Evolutionary conservation across 148 eudicot species (phyloP).

Genomic region (Suaeda aralocaspica): DNA sequence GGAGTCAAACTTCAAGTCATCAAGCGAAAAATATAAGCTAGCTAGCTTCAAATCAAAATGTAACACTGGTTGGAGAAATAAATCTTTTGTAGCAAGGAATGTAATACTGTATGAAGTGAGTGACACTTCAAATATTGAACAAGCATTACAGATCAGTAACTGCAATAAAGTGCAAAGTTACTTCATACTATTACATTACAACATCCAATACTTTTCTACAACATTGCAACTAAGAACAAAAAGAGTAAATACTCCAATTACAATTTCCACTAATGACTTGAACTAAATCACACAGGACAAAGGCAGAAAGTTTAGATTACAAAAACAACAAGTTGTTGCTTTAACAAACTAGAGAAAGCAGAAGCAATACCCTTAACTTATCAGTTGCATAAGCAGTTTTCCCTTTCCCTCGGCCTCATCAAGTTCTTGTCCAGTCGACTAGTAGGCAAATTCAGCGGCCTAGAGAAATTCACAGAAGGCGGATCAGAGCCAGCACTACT

Average conservation of each 20-base stretch:
- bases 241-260: conserved; percentile 25
- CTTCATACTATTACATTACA: conserved; percentile 24
- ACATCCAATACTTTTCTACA: conserved; percentile 27
- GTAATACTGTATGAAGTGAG: too few relatives aligned
- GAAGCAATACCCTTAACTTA: background rate
- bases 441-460: conserved; percentile 38
- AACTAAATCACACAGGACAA: conserved; percentile 8
- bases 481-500: conserved; percentile 43
- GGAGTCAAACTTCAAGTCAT: conserved; percentile 74
- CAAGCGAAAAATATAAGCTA: conserved; percentile 28
- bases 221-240: conserved; percentile 26
- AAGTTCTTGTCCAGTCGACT: conserved; percentile 39
- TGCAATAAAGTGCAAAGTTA: conserved; percentile 16
- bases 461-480: conserved; percentile 37
- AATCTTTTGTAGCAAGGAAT: too few relatives aligned
- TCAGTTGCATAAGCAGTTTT: conserved; percentile 27
- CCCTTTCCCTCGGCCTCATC: conserved; percentile 28
- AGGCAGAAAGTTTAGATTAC: conserved; percentile 13
- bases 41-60: too few relatives aligned
- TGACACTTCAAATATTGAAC: too few relatives aligned
- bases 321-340: conserved; percentile 68
- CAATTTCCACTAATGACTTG: conserved; percentile 10
- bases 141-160: conserved; percentile 14
- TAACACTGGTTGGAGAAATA: too few relatives aligned
- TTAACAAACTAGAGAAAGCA: conserved; percentile 19